phyloP scores from a whole-genome alignment of 1,139 yeast species.

The Fermentozyma sake region DNA sequence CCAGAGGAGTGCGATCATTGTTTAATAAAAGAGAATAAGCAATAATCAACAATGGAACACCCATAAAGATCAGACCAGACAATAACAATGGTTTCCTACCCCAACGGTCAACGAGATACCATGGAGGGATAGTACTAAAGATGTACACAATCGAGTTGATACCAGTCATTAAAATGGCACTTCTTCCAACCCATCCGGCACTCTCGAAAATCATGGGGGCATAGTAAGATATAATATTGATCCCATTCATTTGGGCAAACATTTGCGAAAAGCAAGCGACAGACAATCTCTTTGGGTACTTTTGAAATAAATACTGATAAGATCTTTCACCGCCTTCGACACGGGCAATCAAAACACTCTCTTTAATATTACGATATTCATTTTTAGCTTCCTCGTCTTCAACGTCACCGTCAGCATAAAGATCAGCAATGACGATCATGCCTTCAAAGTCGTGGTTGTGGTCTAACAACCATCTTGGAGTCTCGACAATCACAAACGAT shows the following conservation, averaged over 20 bases:
- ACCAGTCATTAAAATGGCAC: constrained; percentile 92
- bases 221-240: constrained; percentile 86
- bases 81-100: constrained; percentile 81
- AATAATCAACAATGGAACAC: constrained; percentile 58
- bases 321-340: constrained; percentile 69
- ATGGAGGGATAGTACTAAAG: constrained; percentile 77
- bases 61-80: constrained; percentile 79
- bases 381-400: constrained; percentile 19
- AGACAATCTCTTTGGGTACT: constrained; percentile 71
- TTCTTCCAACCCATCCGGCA: constrained; percentile 91
- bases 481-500: constrained; percentile 73
- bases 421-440: constrained; percentile 44
- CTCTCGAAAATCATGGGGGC: constrained; percentile 92
- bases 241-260: constrained; percentile 92
- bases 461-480: constrained; percentile 86
- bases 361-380: constrained; percentile 38
- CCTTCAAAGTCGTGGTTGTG: constrained; percentile 90
- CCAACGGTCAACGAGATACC: constrained; percentile 89
- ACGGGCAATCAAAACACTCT: constrained; percentile 52
- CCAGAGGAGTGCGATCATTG: constrained; percentile 57
- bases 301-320: constrained; percentile 58
- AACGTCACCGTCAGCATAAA: constrained; percentile 43
- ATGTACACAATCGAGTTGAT: constrained; percentile 75
- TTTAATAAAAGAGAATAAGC: constrained; percentile 63
- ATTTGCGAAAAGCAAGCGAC: constrained; percentile 89